Evolutionary conservation across 2,329 filamentous ascomycete species (phyloP), one percentile per base, ranked within the genome.

Genomic region (Neoascochyta sp.): DNA sequence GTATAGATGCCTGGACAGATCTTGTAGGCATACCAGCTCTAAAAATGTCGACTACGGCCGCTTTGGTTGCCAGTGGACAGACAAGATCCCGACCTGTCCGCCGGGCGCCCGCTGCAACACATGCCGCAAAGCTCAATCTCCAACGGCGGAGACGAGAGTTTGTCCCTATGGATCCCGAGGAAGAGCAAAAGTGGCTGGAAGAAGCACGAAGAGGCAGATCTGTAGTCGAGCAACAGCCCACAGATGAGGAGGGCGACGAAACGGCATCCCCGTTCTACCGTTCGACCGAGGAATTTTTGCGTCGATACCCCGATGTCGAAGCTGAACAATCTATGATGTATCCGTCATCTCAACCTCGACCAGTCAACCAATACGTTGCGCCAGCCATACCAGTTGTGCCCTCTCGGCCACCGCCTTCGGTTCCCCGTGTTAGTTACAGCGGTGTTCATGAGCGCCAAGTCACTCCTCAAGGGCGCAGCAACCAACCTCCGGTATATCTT

Each of bases 1-100:
- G 92, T 0, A 62, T 98, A 8, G 79, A 89, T 47, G 85, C 87
- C 4, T 98, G 92, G 92, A 67, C 80, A 11, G 82, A 92, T 50
- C 64, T 92, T n/a, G 72, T 95, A 50, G 90, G 92, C 2, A 65
- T 70, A 9, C 74, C 80, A 30, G 80, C 83, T 1, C 67, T 84
- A 27, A 68, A 71, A 26, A 71, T 70, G 13, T 77, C 76, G 3
- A 67, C 70, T 14, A 80, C 76, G 2, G 69, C 72, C 14, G 66
- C 69, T 9, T 56, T 70, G 16, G 65, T 73, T 34, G 64, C 67
- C 4, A 67, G 63, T 52, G 71, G 50, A 56, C 67, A 61, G 9
- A 47, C 48, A 5, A 69, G 63, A 39, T 53, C 66, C n/a, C 64
- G 71, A 28, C 69, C 74, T 2, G 59, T 78, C 10, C 66, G 70